phyloP scores from a whole-genome alignment of 352 stramenopile genomes.

The Globisporangium middletonii region DNA sequence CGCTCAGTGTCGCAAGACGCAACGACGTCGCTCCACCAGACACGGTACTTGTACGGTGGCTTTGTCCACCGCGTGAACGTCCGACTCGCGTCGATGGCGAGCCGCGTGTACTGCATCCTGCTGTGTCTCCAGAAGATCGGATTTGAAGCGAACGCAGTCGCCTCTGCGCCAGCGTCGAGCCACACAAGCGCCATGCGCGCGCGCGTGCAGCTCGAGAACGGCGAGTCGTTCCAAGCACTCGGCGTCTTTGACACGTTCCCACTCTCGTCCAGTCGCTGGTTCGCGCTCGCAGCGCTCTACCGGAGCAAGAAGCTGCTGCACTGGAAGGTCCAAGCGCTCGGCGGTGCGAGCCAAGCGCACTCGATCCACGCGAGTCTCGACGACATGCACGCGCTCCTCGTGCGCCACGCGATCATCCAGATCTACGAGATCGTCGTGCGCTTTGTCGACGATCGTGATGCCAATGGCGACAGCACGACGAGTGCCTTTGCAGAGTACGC shows the following conservation, averaged over 20 bases:
- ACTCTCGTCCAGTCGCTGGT: slow-evolving; percentile 28
- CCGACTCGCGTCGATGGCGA: slow-evolving; percentile 24
- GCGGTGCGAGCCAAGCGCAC: slow-evolving; percentile 25
- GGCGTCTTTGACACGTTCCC: slow-evolving; percentile 39
- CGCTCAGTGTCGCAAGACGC: slow-evolving; percentile 28
- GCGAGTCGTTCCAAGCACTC: slow-evolving; percentile 35
- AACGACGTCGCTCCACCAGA: slow-evolving; percentile 30
- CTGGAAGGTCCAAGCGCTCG: slow-evolving; percentile 49
- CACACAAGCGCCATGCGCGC: slow-evolving; percentile 3
- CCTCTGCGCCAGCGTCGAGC: background rate
- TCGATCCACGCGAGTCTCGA: slow-evolving; percentile 49
- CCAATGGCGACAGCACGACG: slow-evolving; percentile 1
- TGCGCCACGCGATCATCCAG: slow-evolving; percentile 46
- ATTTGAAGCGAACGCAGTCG: background rate
- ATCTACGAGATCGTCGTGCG: slow-evolving; percentile 49
- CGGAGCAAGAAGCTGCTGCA: slow-evolving; percentile 40
- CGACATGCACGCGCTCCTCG: slow-evolving; percentile 43
- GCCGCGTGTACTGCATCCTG: slow-evolving; percentile 45
- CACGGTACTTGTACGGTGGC: slow-evolving; percentile 34
- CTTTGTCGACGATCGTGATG: slow-evolving; percentile 5
- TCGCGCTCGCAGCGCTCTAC: slow-evolving; percentile 44
- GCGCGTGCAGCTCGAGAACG: slow-evolving; percentile 47
- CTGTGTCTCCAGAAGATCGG: slow-evolving; percentile 38
- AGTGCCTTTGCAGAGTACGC: slow-evolving; percentile 38
- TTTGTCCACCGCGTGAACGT: slow-evolving; percentile 49